phyloP scores from a whole-genome alignment of 306 rosid species.

The Cicer arietinum region DNA sequence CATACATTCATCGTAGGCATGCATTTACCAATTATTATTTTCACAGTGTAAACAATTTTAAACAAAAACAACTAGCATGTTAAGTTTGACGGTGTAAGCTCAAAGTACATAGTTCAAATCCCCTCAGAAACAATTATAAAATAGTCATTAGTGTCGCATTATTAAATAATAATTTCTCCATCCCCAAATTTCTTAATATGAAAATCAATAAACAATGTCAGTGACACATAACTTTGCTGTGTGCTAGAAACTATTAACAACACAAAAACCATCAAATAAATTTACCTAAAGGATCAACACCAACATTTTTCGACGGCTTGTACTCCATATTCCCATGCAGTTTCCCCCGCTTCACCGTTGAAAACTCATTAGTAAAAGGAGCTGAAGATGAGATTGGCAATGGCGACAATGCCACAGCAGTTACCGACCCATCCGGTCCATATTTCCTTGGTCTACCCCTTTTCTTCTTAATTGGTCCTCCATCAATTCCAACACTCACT shows the following conservation, averaged over 20 bases:
- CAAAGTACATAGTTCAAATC: no score
- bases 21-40: no score
- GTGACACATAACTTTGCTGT: conserved; percentile 13
- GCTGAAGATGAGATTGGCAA: conserved; percentile 72
- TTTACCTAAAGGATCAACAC: conserved; percentile 59
- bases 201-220: conserved; percentile 10
- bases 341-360: conserved; percentile 63
- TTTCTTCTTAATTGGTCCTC: conserved; percentile 61
- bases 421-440: conserved; percentile 64
- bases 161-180: no score
- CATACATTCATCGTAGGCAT: no score
- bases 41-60: no score
- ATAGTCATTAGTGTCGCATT: no score
- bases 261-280: conserved; percentile 15
- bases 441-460: conserved; percentile 90
- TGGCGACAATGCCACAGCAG: conserved; percentile 71
- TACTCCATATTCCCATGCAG: conserved; percentile 54
- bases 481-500: conserved; percentile 58
- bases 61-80: no score
- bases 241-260: background rate
- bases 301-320: conserved; percentile 63
- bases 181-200: background rate
- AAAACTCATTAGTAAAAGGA: conserved; percentile 55
- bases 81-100: no score
- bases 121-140: no score